Conservation (phyloP, 176 grass and related monocot genomes). For the Raddia distichophylla region DNA sequence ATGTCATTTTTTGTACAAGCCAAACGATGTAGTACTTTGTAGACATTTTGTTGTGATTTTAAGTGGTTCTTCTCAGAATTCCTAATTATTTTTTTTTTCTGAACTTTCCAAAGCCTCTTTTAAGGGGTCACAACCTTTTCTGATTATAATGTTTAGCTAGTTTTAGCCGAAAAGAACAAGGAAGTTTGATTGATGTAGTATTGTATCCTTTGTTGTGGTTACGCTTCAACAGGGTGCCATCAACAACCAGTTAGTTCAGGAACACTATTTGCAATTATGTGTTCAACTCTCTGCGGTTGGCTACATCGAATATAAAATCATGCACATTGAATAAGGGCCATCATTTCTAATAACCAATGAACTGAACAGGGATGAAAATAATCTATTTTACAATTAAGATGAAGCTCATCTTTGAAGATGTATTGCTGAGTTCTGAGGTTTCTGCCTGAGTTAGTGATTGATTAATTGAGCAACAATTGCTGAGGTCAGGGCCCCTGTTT, state of each 20-base stretch:
- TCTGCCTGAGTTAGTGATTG: background rate
- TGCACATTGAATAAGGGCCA: background rate
- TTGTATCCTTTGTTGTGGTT: background rate
- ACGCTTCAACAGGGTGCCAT: background rate
- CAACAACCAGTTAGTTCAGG: conserved; percentile 31
- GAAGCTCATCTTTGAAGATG: conserved; percentile 3
- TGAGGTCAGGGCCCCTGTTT: background rate
- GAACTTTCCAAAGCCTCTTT: no score
- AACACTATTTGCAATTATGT: conserved; percentile 20
- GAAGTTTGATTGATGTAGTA: conserved; percentile 20
- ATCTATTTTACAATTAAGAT: conserved; percentile 9
- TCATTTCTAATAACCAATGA: background rate
- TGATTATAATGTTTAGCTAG: no score
- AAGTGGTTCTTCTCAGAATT: no score
- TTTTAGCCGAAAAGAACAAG: no score
- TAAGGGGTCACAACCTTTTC: no score
- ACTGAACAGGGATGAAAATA: background rate
- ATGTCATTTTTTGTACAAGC: no score
- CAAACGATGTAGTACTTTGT: no score
- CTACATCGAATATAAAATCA: conserved; percentile 4
- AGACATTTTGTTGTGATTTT: no score
- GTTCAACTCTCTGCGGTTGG: conserved; percentile 29
- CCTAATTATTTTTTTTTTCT: no score
- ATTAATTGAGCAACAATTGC: background rate
- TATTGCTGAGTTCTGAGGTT: background rate